A percentile compares a stretch with the other conserved stretches of the same genome.
Conservation (phyloP, 176 grass and related monocot species). For the Oryza glumipatula region DNA sequence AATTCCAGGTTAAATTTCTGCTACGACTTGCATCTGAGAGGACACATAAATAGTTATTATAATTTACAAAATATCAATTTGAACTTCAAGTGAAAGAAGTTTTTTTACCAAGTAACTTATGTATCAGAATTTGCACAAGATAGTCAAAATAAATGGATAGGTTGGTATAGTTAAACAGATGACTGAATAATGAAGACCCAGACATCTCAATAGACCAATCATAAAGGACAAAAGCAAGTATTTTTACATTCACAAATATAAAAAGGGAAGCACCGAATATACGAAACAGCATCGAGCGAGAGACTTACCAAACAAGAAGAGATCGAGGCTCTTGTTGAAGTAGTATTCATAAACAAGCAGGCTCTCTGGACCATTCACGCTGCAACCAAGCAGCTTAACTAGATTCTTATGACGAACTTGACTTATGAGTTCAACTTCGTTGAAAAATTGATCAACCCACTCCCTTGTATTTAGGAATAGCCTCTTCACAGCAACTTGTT, state of each 20-base stretch:
- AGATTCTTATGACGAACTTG: conserved; percentile 85
- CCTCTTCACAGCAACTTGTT: conserved; percentile 83
- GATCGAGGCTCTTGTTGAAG: conserved; percentile 77
- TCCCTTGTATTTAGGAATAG: conserved; percentile 80
- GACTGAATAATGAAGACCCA: conserved; percentile 1
- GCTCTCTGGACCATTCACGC: conserved; percentile 79
- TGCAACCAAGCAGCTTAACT: conserved; percentile 82
- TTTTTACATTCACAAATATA: background rate
- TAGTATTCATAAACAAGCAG: conserved; percentile 94
- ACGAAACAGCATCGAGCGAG: conserved; percentile 3
- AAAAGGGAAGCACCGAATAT: background rate
- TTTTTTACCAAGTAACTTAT: background rate
- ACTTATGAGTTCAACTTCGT: conserved; percentile 85
- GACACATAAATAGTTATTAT: conserved; percentile 13
- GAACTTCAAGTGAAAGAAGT: background rate
- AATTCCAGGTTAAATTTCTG: conserved; percentile 64
- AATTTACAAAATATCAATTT: background rate
- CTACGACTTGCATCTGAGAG: conserved; percentile 59
- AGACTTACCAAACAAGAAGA: conserved; percentile 77
- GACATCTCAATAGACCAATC: background rate
- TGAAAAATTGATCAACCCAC: conserved; percentile 82
- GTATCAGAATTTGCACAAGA: background rate
- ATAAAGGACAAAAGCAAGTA: background rate
- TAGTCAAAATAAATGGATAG: background rate
- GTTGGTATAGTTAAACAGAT: background rate